A percentile compares a stretch with the other conserved stretches of the same genome.
These are phyloP conservation scores for Debaryomyces singareniensis DNA, from an alignment of 1,139 yeast genomes.

Conservation along the genomic window DNA sequence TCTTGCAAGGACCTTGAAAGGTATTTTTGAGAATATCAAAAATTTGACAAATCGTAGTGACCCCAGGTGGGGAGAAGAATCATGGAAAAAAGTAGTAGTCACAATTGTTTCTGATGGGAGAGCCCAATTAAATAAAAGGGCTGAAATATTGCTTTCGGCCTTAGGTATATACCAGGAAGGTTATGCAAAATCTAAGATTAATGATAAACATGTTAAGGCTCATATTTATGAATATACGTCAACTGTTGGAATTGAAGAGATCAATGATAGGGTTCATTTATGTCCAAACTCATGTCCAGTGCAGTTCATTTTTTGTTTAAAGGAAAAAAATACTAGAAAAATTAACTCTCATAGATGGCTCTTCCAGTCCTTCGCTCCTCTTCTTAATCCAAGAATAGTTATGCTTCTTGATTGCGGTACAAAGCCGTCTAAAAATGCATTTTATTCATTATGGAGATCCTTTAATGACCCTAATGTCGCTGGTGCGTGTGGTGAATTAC, in stretches of 20 bases:
- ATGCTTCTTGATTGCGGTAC: conserved; percentile 79
- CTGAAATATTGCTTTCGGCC: conserved; percentile 61
- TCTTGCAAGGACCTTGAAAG: conserved; percentile 67
- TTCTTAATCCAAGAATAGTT: conserved; percentile 63
- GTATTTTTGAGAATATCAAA: conserved; percentile 67
- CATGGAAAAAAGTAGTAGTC: conserved; percentile 77
- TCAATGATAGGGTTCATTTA: conserved; percentile 49
- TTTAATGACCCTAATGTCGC: conserved; percentile 74
- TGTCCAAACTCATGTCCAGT: conserved; percentile 61
- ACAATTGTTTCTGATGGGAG: conserved; percentile 77
- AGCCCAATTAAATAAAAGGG: conserved; percentile 56
- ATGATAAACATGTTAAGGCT: conserved; percentile 60
- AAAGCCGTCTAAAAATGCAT: conserved; percentile 64
- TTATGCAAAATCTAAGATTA: conserved; percentile 71
- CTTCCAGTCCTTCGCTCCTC: conserved; percentile 71
- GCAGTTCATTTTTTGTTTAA: conserved; percentile 70
- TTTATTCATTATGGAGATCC: conserved; percentile 69
- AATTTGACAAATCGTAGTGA: conserved; percentile 54
- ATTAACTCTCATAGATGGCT: conserved; percentile 86
- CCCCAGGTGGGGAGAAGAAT: conserved; percentile 69
- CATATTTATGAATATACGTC: conserved; percentile 80
- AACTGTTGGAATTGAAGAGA: conserved; percentile 64
- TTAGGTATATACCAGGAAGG: conserved; percentile 79
- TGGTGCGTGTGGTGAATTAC: conserved; percentile 85
- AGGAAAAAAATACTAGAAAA: conserved; percentile 68